phyloP scores from a whole-genome alignment of 1,284 basidiomycete genomes.

The Volvariella volvacea region DNA sequence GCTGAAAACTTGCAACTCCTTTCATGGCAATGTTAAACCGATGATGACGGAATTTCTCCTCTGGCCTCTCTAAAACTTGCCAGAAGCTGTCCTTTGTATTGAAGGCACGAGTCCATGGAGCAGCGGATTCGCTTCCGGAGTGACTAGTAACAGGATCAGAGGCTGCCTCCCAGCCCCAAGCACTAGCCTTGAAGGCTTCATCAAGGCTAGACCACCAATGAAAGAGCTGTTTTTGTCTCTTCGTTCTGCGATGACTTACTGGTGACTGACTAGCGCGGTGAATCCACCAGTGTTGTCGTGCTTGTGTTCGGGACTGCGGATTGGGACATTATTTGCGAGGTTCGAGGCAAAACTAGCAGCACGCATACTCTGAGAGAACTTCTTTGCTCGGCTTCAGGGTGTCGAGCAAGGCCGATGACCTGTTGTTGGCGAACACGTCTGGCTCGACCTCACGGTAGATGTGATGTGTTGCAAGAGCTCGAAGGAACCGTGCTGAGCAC shows the following conservation, averaged over 20 bases:
- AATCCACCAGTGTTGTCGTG: too few relatives aligned
- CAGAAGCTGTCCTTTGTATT: slow-evolving; percentile 17
- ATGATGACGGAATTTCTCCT: slow-evolving; percentile 17
- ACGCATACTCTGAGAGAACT: slow-evolving; percentile 21
- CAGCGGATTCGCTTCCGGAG: too few relatives aligned
- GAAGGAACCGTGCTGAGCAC: slow-evolving; percentile 32
- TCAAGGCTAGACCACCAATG: too few relatives aligned
- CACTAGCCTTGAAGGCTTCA: too few relatives aligned
- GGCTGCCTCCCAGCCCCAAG: too few relatives aligned
- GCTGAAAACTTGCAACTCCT: slow-evolving; percentile 19
- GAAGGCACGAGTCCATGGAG: not conserved
- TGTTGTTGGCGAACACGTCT: slow-evolving; percentile 36
- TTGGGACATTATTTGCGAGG: not conserved
- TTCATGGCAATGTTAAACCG: slow-evolving; percentile 30
- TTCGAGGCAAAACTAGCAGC: not conserved
- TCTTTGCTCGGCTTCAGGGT: slow-evolving; percentile 28
- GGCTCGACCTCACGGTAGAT: slow-evolving; percentile 34
- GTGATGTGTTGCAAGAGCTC: slow-evolving; percentile 32
- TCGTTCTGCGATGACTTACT: too few relatives aligned
- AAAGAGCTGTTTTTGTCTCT: too few relatives aligned
- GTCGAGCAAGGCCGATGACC: slow-evolving; percentile 33
- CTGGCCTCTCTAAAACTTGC: slow-evolving; percentile 22
- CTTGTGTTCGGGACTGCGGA: slow-evolving; percentile 12
- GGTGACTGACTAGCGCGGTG: too few relatives aligned
- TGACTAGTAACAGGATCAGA: too few relatives aligned